Evolutionary conservation across 2,329 filamentous ascomycete species (phyloP), one percentile per base, ranked within the genome.

Genomic region (Fusarium siculi): DNA sequence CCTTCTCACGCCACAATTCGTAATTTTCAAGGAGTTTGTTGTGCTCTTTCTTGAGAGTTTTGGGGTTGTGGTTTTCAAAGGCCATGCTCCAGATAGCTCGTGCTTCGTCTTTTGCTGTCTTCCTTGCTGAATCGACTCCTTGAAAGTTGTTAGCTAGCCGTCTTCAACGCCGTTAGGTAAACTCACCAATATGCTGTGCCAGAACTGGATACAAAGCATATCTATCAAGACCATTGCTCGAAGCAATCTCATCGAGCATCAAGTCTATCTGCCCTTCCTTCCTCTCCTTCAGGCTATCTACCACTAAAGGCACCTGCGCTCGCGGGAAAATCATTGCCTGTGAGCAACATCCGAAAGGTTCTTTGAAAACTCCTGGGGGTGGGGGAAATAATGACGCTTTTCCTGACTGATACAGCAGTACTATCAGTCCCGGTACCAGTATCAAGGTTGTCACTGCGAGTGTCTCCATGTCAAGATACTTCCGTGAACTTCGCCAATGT

Each of bases 51-150:
- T 43, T 28, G 21, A 70, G 36, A 3, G 7, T 10, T 7, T 28
- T 19, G 3, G 66, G 32, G 3, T 60, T 40, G 10, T 65, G 12
- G 2, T 70, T n/a, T 39, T 70, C 67, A 50, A 70, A 70, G 0
- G 59, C 66, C 66, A 70, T 70, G 12, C 66, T 70, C 67, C 67
- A 70, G 1, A 70, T 70, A 2, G 67, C 53, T 40, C 60, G 67
- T 5, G 66, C 66, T 40, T 70, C 67, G 6, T 39, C 43, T 16
- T 70, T 70, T 3, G 43, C 12, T 5, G 67, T 70, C 14, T 66
- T 66, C 12, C 67, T 32, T 1, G 66, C 67, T 9, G 67, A 70
- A 5, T 70, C 59, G 5, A 60, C 52, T 7, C 66, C 67, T 70
- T 19, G 4, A 28, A 16, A 21, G 2, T 52, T 4, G 37, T 54